Evolutionary conservation across 331 rosid genomes (phyloP), one percentile per base, ranked within the genome.

Genomic region (Pyracantha coccinea): DNA sequence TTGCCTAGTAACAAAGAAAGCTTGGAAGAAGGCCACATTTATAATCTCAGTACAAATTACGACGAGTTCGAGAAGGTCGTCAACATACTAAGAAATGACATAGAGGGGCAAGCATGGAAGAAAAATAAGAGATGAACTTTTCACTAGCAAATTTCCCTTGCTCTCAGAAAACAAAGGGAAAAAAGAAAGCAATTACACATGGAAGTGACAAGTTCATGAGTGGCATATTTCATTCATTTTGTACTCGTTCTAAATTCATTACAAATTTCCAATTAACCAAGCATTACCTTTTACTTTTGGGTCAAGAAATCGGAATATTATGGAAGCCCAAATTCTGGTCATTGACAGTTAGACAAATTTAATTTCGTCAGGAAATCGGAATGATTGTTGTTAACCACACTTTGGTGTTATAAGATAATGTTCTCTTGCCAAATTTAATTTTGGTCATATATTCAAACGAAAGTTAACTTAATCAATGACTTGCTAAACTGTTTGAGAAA

Each of bases 61-160:
- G 6, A 54, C 1, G 29, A 13, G 27, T 85, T 87, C 60, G 27
- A 63, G 47, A 5, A 31, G 24, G 20, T 60, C 7, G 73, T 82
- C 44, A 2, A 33, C 1, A 19, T 4, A 8, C 82, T 87, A 38
- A 69, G 50, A 63, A 14, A 45, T 0, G 85, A 81, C 24, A 78
- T 69, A 4, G 1, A 41, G 29, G 47, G 28, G 2, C n/a, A 69
- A 4, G 63, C 32, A 73, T 44, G 27, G 60, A 64, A 64, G 55
- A 62, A 1, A 7, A 21, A 38, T 52, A 54, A 53, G 45, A 8
- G 20, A 24, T 65, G 19, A 19, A 23, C 45, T 29, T 63, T 31
- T 29, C 21, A 31, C 14, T 29, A 31, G 41, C 4, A 12, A 16
- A 7, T 31, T 31, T 8, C 33, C 66, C 15, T 27, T 7, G 19